Evolutionary conservation across 73 alveolate species (phyloP), one percentile per base, ranked within the genome.

Genomic region (Paramecium biaurelia): DNA sequence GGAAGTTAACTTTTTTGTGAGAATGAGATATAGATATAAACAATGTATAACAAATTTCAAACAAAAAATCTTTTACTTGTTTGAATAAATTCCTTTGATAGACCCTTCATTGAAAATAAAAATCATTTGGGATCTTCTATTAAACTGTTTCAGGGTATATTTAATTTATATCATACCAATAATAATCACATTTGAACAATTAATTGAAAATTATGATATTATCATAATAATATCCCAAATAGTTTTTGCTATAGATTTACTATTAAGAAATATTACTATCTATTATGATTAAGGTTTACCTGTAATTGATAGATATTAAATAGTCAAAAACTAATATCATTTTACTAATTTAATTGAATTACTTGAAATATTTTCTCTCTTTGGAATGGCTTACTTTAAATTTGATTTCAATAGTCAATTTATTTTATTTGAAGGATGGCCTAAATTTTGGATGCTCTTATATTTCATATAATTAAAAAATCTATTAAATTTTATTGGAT

Each of bases 361-460:
- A 2, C 34, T 74, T 15, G 56, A 41, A 23, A 79, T 79, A 21
- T 41, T 10, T 35, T 37, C 45, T 0, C 18, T 72, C 2, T 72
- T 35, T 1, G 58, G 35, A 72, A 72, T 72, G 56, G 86, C 58
- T 35, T 35, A 32, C 32, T 35, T 72, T 72, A 12, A 26, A 21
- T 63, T 63, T 63, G 84, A 63, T 72, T 72, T 72, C 6, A 72
- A 72, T 72, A 20, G 30, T 72, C 58, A 72, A 8, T 72, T 72
- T 72, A 45, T 79, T 10, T 14, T 79, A 79, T 41, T 26, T 30
- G 45, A 79, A 4, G 90, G 90, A 23, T 79, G 90, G 90, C 90
- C 90, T 45, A 79, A 79, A 79, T 24, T 79, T 30, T 79, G 47
- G 47, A 42, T 79, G 43, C 7, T 79, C 1, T 12, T 79, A 1